Base-by-base conservation (phyloP, 352 stramenopile genomes). In the Peronosclerospora sorghi region DNA sequence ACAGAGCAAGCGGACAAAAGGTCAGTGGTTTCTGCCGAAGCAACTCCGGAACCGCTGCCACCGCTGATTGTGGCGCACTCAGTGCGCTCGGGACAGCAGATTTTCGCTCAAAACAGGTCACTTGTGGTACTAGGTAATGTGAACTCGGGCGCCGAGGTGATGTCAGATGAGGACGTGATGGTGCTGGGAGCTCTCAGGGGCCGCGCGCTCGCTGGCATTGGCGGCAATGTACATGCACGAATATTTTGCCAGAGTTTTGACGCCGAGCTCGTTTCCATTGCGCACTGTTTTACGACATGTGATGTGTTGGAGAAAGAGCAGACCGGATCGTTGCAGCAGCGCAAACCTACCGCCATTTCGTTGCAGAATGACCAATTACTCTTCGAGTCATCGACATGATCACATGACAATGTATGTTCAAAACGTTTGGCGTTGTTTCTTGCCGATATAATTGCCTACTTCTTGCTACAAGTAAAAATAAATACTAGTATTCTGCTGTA, bases 231-330 rank as follows among this genome's bases (percentile, higher is more conserved):
- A 17, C 44, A 29, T 19, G 81, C 81, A 9, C 71, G 66, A 39
- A 80, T 86, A 51, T 51, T 76, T 17, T 86, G 71, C 42, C 70
- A 84, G 54, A 75, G 65, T 44, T 95, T 95, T 48, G 82, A 95
- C 53, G 83, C 81, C 7, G 83, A 95, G 62, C 73, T 95, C 50
- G 74, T 95, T 41, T 90, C 81, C 40, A 91, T 95, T 60, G 80
- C 75, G 28, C 77, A 95, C 55, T 78, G 81, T 53, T 94, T 94
- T 48, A 94, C 83, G 26, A 94, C 83, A n/a, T 92, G 76, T 51
- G 80, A 94, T 52, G 73, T 72, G 32, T 48, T 84, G 26, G 59
- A 65, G 43, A 52, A 65, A 41, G 54, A 60, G 10, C 45, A 68
- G 40, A 64, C 56, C 19, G 57, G 35, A 20, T 50, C 59, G 39